These are phyloP conservation scores for Aspergillus nanangensis DNA, from an alignment of 495 filamentous ascomycete genomes.

Conservation along the genomic window DNA sequence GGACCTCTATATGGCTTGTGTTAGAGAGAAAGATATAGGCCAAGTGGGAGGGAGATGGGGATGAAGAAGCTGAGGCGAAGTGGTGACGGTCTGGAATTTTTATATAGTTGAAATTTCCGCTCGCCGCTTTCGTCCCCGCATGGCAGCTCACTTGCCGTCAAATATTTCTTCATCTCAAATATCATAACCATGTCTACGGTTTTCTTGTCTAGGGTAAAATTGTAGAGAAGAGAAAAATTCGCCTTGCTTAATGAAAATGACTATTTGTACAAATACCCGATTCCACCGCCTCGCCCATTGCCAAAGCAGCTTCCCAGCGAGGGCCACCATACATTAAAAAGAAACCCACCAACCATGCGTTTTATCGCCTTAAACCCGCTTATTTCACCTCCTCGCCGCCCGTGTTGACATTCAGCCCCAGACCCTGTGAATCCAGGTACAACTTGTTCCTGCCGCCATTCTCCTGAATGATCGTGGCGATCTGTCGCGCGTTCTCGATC, in stretches of 20 bases:
- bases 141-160: too few species aligned
- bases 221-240: slow-evolving; percentile 42
- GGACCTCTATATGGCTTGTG: too few species aligned
- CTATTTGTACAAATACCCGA: slow-evolving; percentile 41
- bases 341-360: slow-evolving; percentile 1
- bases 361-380: slow-evolving; percentile 10
- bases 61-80: slow-evolving; percentile 2
- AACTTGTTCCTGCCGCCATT: slow-evolving; percentile 88
- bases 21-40: background rate
- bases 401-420: slow-evolving; percentile 87
- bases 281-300: slow-evolving; percentile 19
- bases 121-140: slow-evolving; percentile 35
- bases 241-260: slow-evolving; percentile 26
- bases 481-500: slow-evolving; percentile 91
- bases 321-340: slow-evolving; percentile 5
- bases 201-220: too few species aligned
- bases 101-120: slow-evolving; percentile 22
- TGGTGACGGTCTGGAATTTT: slow-evolving; percentile 7
- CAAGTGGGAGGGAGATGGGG: background rate
- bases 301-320: slow-evolving; percentile 10
- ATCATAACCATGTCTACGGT: too few species aligned
- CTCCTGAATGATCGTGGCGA: slow-evolving; percentile 80
- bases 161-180: too few species aligned
- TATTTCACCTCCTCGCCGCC: slow-evolving; percentile 29
- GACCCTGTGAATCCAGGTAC: slow-evolving; percentile 80